Base-by-base conservation (phyloP, 2,329 filamentous ascomycete genomes). In the Lachnellula subtilissima region DNA sequence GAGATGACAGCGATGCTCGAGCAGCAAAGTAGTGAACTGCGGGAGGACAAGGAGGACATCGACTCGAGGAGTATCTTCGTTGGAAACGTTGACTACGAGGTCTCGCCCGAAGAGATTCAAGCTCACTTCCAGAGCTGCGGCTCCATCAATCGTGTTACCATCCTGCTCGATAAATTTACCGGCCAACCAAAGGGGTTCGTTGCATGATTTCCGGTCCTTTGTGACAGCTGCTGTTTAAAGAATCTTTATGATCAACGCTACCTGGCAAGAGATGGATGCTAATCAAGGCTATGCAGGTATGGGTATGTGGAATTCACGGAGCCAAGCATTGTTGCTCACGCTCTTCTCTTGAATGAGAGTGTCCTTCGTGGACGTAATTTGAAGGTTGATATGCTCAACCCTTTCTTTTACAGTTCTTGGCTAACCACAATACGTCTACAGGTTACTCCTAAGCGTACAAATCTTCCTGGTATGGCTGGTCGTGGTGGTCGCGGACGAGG, bases 221-320 rank as follows among this genome's bases (percentile, higher is more conserved):
- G 47, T 59, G 11, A 48, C 49, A 14, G 49, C 45, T 25, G 32
- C 47, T 52, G 54, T 46, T 59, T 54, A 50, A 62, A 65, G 60
- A 64, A 64, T 64, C 57, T 63, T 55, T 54, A 62, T 64, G 61
- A 65, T 66, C 62, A 67, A 64, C 77, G 77, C 77, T 79, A 75
- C 79, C 79, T 82, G 79, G 79, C 79, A 82, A 81, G 77, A 81
- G 78, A 75, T 72, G 76, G 74, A 73, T 74, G 75, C 67, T 69
- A 69, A 69, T 69, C 50, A 61, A 64, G 61, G 61, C 49, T 58
- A 68, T 64, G 54, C 74, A 97, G 92, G 63, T 99, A 99, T 76
- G 94, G 94, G 70, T 99, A 99, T 75, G 94, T 99, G 68, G 94
- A 99, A 75, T 99, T 99, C 71, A 88, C 90, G 58, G 94, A 97